phyloP scores from a whole-genome alignment of 2,329 filamentous ascomycete genomes.

The Blumeria hordei region DNA sequence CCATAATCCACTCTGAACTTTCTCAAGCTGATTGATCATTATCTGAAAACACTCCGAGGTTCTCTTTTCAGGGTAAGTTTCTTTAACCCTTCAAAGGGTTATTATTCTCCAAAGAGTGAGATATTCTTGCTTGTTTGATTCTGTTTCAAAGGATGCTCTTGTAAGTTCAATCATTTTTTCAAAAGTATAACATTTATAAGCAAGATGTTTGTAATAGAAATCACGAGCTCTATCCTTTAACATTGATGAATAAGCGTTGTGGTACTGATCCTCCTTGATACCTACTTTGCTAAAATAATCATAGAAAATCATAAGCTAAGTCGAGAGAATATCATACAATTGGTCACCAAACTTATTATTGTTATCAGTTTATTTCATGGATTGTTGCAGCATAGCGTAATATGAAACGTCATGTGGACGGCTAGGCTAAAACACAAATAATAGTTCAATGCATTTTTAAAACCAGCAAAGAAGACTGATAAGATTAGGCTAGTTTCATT shows the following conservation, averaged over 20 bases:
- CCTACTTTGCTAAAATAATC: not conserved
- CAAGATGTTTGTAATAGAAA: not conserved
- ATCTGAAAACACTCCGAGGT: not conserved
- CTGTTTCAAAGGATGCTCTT: not conserved
- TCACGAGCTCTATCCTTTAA: not conserved
- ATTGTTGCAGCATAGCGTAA: too few species aligned
- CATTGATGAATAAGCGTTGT: not conserved
- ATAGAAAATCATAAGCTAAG: not conserved
- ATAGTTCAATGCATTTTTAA: too few species aligned
- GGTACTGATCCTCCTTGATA: not conserved
- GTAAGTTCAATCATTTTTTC: not conserved
- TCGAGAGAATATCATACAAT: not conserved
- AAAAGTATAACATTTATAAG: not conserved
- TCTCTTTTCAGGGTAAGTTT: not conserved
- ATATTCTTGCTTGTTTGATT: constrained; percentile 1
- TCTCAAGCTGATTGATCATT: not conserved
- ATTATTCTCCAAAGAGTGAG: not conserved
- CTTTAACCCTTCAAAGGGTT: not conserved
- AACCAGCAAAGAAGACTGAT: too few species aligned
- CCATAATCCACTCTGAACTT: not conserved
- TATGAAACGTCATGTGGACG: too few species aligned
- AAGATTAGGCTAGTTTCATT: too few species aligned
- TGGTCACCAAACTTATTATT: not conserved
- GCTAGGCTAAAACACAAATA: too few species aligned
- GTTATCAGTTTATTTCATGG: too few species aligned